Conservation (phyloP, 2,329 filamentous ascomycete species). For the Cytospora schulzeri region DNA sequence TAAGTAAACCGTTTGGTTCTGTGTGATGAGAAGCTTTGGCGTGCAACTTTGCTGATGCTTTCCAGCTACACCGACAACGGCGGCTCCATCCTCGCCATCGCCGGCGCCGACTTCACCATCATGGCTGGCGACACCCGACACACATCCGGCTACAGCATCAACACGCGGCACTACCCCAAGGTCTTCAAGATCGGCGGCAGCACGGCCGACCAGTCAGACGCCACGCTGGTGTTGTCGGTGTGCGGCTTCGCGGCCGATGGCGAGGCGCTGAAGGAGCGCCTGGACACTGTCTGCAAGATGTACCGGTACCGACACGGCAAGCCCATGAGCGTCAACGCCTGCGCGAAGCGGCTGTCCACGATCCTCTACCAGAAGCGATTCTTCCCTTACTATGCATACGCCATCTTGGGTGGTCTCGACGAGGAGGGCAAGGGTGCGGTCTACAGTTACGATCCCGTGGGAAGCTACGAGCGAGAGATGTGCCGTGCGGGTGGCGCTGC, state of each 20-base stretch:
- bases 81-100: conserved; percentile 92
- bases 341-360: conserved; percentile 90
- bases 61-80: conserved; percentile 94
- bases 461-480: conserved; percentile 96
- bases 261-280: conserved; percentile 86
- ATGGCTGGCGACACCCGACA: conserved; percentile 96
- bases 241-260: conserved; percentile 96
- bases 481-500: conserved; percentile 92
- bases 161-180: conserved; percentile 92
- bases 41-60: conserved; percentile 8
- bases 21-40: neutral
- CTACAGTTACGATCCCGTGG: conserved; percentile 97
- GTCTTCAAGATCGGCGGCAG: conserved; percentile 96
- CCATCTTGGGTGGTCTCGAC: conserved; percentile 90
- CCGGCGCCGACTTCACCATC: conserved; percentile 91
- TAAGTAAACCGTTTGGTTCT: conserved; percentile 48
- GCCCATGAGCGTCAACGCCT: conserved; percentile 90
- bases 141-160: conserved; percentile 97
- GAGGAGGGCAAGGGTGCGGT: conserved; percentile 92
- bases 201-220: conserved; percentile 80
- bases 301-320: conserved; percentile 98
- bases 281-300: conserved; percentile 96
- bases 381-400: conserved; percentile 97
- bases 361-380: conserved; percentile 98
- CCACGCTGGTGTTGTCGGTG: conserved; percentile 86